Base-by-base conservation (phyloP, 352 stramenopile species). In the Thalassiosira mediterranea region DNA sequence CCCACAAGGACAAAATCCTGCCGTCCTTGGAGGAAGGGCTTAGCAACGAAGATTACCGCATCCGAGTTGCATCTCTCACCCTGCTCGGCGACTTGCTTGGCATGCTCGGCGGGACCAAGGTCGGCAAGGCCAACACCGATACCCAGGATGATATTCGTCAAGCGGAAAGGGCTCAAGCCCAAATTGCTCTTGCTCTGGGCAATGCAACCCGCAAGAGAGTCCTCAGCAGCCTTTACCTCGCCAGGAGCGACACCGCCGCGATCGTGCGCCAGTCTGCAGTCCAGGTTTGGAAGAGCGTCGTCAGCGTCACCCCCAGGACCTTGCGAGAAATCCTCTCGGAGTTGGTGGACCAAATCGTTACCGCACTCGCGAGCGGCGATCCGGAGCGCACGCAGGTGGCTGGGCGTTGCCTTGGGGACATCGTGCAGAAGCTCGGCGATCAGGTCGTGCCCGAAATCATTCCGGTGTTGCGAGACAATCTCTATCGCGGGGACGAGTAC, bases 281-380 rank as follows among this genome's bases (percentile, higher is more conserved):
- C 34, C 95, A 98, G 83, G 94, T 97, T 42, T 99, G 97, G 97
- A 99, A 99, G 92, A 98, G 96, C 67, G 95, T 99, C 25, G 97
- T 99, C 2, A 99, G 98, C 88, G 88, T 93, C 26, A 99, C 97
- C 23, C 96, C 96, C 3, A 79, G 93, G 83, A 98, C 96, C 3
- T 83, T 99, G 63, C 93, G 95, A 72, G 96, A 99, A 81, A 99
- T 99, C 82, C 88, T 99, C 57, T 94, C 95, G 40, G 92, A 96
- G 58, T 89, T 99, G 42, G 98, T 99, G 74, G 89, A 91, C 40
- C 90, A 96, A 34, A 97, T 99, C 67, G 96, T 99, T 32, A 90
- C 88, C n/a, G 94, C 96, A 51, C 90, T 99, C 37, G 97, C 86
- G 28, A 91, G 82, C 72, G 87, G 87, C 23, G 68, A 96, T 68